Conservation (phyloP, 331 rosid genomes). For the Stylosanthes scabra region DNA sequence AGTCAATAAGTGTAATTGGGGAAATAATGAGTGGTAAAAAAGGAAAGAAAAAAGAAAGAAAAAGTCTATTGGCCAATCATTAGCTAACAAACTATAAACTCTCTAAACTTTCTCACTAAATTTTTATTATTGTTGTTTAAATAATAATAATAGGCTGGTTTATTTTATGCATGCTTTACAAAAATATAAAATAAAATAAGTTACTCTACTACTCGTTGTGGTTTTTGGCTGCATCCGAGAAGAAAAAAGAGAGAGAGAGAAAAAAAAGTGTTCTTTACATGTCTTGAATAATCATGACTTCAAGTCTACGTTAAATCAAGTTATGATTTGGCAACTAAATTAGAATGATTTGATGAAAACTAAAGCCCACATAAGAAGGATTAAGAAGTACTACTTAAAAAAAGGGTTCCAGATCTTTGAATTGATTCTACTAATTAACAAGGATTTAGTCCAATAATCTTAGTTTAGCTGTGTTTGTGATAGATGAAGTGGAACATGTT, state of each 20-base stretch:
- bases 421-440: not conserved
- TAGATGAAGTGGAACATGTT: no score
- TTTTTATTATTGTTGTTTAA: no score
- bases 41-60: no score
- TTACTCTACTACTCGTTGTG: not conserved
- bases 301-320: not conserved
- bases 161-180: not conserved
- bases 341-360: not conserved
- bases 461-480: no score
- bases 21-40: no score
- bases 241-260: no score
- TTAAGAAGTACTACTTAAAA: no score
- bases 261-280: not conserved
- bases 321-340: not conserved
- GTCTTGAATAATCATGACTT: not conserved
- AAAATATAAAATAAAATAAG: not conserved
- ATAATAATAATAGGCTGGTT: no score
- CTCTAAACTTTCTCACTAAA: no score
- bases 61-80: no score
- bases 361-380: not conserved
- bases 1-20: no score
- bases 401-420: not conserved
- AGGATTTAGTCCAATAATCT: not conserved
- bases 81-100: no score
- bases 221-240: not conserved